Conservation (phyloP, 371 early-diverging fungal species). For the Mycotypha africana region DNA sequence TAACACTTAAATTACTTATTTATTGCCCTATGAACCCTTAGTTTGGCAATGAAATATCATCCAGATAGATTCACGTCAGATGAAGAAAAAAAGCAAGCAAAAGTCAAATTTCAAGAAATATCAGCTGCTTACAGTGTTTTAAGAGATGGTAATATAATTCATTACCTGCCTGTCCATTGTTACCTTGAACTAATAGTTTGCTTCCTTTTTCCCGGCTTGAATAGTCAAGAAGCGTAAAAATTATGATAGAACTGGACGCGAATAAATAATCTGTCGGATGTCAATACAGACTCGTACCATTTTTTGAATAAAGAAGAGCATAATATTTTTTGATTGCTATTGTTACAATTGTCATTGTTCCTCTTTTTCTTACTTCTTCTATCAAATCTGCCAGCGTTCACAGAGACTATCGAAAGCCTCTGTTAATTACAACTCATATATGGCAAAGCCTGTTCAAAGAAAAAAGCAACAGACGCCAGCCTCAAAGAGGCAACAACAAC, state of each 20-base stretch:
- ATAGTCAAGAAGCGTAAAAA: slow-evolving; percentile 25
- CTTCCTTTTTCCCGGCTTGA: no score
- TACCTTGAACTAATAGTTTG: background rate
- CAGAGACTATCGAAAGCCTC: no score
- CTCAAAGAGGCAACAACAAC: no score
- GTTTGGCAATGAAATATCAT: slow-evolving; percentile 46
- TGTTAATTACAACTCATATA: background rate
- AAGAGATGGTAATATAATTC: slow-evolving; percentile 42
- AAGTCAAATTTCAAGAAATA: slow-evolving; percentile 50
- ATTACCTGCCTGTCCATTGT: background rate
- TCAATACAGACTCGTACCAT: slow-evolving; percentile 2
- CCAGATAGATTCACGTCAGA: slow-evolving; percentile 52
- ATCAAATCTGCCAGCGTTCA: no score
- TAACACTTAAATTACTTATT: no score
- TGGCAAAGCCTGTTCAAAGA: slow-evolving; percentile 10
- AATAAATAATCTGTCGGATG: slow-evolving; percentile 4
- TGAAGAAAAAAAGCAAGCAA: slow-evolving; percentile 46
- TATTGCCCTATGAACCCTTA: slow-evolving; percentile 11
- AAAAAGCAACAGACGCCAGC: slow-evolving; percentile 3
- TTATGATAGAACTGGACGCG: slow-evolving; percentile 25
- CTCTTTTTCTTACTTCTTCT: background rate
- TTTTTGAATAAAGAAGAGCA: background rate
- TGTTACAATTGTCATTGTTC: background rate
- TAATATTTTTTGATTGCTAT: background rate
- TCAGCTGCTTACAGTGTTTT: slow-evolving; percentile 56